Base-by-base conservation (phyloP, 371 early-diverging fungal species). In the Smittium culicis region DNA sequence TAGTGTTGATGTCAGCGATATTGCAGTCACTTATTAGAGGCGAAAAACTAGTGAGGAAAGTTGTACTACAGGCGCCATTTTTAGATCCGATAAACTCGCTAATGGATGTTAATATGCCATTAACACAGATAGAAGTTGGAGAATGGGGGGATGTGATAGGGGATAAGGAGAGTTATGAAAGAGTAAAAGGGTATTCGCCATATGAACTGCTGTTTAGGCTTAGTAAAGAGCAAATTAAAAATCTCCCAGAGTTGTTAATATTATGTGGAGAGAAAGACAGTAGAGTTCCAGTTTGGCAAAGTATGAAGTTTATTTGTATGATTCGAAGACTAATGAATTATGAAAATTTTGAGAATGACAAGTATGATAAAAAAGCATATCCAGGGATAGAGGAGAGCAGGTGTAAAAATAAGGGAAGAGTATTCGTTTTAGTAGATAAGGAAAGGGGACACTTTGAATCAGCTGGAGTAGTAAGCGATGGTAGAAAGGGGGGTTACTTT, bases 61-160 rank as follows among this genome's bases (percentile, higher is more conserved):
- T 90, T 1, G 77, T 90, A 24, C 75, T 91, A 29, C 82, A 86
- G n/a, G 90, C 88, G 0, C 93, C 94, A 0, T 93, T 93, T 77
- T 79, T 92, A 3, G 93, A 92, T 66, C 90, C 90, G 17, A 76
- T 92, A 30, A 83, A 87, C 1, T 77, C 91, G 35, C 88, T 93
- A 91, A 74, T 90, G 33, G 81, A 86, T 54, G 83, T 85, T 8
- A 73, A 81, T 62, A 77, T 87, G 11, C 92, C 94, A 0, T 69
- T 92, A 1, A 87, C 94, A 1, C 76, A 80, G 56, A 83, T 87
- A 35, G 94, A 93, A 69, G 83, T 81, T 61, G 77, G 82, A 11
- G 94, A 93, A 69, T 93, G 94, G 94, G 94, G 94, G 0, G 85
- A 92, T 70, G 90, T 90, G 17, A 69, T 81, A 0, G 71, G 78